Evolutionary conservation across 805 yeast species (phyloP), one percentile per base, ranked within the genome.

Genomic region (Yarrowia sp.): DNA sequence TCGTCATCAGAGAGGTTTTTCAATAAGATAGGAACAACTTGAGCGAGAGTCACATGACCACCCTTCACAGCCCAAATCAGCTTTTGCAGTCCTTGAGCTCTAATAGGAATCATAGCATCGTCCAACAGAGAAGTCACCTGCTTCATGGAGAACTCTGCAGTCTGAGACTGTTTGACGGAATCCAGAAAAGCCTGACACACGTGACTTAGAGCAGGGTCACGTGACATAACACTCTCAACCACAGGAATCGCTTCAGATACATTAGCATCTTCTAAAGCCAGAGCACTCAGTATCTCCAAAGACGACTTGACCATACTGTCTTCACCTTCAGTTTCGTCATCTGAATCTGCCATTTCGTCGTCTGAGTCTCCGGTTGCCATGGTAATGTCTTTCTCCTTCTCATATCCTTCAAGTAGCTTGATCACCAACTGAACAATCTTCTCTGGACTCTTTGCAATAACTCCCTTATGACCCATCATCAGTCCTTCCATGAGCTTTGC

Each of bases 31-130:
- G 83, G 79, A 33, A 90, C 74, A 0, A 83, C 93, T 63, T 83
- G 81, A 3, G 81, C 83, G 9, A 83, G 57, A 4, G 51, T 35
- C 9, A 90, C 72, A 0, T 83, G 84, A 0, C 78, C 73, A n/a
- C 89, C 83, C 39, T 78, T 78, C n/a, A 44, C 28, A 15, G 51
- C 50, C 50, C 42, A 43, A 17, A 43, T 58, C 22, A 58, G 35
- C 35, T 74, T 75, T 45, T 77, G 79, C 8, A 95, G 76, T 0
- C 98, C 98, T 74, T 89, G 92, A 0, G 96, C 98, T 64, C 92
- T 79, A 1, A 93, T 83, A 0, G 98, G 97, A 3, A 89, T 86
- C 47, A 88, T 76, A 0, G 92, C 89, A 74, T 92, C 97, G 65
- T 85, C 85, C 47, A 95, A 74, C 66, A 86, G 84, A 0, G 82